A percentile compares a stretch with the other conserved stretches of the same genome.
Evolutionary conservation across 257 asterid species (phyloP).

Genomic region (Perilla frutescens): DNA sequence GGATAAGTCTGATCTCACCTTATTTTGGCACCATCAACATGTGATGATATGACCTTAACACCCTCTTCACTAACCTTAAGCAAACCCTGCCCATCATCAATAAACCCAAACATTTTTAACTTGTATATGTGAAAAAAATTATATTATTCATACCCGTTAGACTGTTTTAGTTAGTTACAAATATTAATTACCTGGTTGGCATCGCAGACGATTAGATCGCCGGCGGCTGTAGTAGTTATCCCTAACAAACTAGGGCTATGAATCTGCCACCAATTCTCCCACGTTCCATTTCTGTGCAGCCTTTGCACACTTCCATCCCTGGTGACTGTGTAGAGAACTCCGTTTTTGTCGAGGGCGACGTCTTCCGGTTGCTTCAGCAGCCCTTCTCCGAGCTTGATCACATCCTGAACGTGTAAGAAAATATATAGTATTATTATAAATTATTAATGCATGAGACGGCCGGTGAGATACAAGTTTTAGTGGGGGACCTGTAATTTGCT

Average conservation of each 20-base stretch:
- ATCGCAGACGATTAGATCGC: conserved; percentile 61
- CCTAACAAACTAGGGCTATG: conserved; percentile 49
- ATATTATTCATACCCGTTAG: no score
- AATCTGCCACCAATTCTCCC: conserved; percentile 60
- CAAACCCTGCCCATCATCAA: conserved; percentile 55
- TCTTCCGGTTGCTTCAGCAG: conserved; percentile 61
- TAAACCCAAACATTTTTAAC: no score
- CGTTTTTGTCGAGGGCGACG: conserved; percentile 52
- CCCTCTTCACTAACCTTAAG: conserved; percentile 66
- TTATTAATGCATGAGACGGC: background rate
- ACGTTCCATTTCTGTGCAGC: conserved; percentile 58
- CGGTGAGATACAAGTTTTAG: background rate
- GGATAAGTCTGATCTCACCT: conserved; percentile 42
- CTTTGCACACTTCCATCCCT: conserved; percentile 73
- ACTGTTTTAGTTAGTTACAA: no score
- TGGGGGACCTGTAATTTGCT: conserved; percentile 55
- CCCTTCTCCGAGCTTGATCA: conserved; percentile 71
- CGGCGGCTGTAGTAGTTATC: conserved; percentile 48
- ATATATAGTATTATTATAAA: no score
- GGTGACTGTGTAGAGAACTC: conserved; percentile 60
- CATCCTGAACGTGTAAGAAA: conserved; percentile 44
- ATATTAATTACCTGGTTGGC: conserved; percentile 43
- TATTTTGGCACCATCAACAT: conserved; percentile 53
- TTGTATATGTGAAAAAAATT: no score
- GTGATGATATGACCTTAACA: conserved; percentile 55